Percentiles rank a stretch among this genome's conserved stretches.
Conservation (phyloP, 805 yeast species). For the Saccharomycopsis fodiens region DNA sequence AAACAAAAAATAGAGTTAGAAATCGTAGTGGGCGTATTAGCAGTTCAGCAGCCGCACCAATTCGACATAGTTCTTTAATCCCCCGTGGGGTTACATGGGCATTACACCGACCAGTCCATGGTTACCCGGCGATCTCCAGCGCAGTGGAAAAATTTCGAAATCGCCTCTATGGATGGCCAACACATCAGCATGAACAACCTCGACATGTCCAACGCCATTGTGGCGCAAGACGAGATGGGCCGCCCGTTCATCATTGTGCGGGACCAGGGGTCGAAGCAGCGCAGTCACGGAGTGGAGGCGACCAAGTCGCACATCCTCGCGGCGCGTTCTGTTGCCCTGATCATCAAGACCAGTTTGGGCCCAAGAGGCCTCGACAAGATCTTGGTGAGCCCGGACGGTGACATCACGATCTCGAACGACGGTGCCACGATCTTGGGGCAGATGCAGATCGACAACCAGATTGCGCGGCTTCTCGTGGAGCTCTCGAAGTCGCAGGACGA, state of each 20-base stretch:
- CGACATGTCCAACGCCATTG: constrained; percentile 94
- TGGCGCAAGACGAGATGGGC: constrained; percentile 99
- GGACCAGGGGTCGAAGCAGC: constrained; percentile 60
- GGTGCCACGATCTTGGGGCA: constrained; percentile 95
- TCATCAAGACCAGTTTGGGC: constrained; percentile 73
- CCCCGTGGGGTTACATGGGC: too few relatives aligned
- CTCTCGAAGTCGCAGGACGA: constrained; percentile 96
- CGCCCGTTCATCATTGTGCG: constrained; percentile 96
- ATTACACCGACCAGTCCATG: too few relatives aligned
- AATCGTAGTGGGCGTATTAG: too few relatives aligned
- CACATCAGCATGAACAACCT: neutral
- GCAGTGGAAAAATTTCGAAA: neutral
- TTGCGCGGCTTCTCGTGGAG: constrained; percentile 92
- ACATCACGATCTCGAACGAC: constrained; percentile 84
- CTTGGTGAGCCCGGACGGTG: constrained; percentile 78
- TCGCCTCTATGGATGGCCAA: too few relatives aligned
- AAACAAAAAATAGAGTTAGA: too few relatives aligned
- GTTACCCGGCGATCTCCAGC: too few relatives aligned
- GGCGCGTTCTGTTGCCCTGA: constrained; percentile 66
- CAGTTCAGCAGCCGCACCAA: too few relatives aligned
- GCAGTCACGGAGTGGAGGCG: constrained; percentile 76
- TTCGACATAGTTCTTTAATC: too few relatives aligned
- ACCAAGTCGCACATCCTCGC: constrained; percentile 68
- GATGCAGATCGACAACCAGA: constrained; percentile 94
- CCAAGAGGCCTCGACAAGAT: constrained; percentile 99